Percentiles rank a stretch among this genome's conserved stretches.
These are phyloP conservation scores for Yamadazyma epiphylla DNA, from an alignment of 1,139 yeast genomes.

Conservation along the genomic window DNA sequence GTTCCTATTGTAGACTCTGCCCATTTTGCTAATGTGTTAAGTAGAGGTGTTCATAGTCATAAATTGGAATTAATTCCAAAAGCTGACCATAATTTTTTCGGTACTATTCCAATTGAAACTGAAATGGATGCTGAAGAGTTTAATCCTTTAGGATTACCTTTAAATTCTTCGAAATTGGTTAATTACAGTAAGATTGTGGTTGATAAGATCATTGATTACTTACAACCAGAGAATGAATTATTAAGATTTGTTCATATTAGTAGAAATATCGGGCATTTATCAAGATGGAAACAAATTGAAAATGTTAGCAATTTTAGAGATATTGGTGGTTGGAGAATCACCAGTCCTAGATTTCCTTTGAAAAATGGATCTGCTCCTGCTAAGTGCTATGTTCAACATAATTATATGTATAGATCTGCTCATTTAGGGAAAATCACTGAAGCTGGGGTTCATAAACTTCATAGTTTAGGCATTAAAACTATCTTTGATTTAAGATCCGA, in stretches of 20 bases:
- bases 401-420: slow-evolving; percentile 62
- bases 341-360: slow-evolving; percentile 23
- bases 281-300: slow-evolving; percentile 60
- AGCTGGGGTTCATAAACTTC: slow-evolving; percentile 38
- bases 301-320: slow-evolving; percentile 78
- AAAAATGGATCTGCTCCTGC: slow-evolving; percentile 8
- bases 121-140: slow-evolving; percentile 23
- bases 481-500: slow-evolving; percentile 70
- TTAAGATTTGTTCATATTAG: slow-evolving; percentile 45
- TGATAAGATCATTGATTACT: slow-evolving; percentile 49
- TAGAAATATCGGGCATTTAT: slow-evolving; percentile 31
- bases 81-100: slow-evolving; percentile 83
- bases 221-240: slow-evolving; percentile 47
- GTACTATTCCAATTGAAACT: slow-evolving; percentile 32
- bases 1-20: slow-evolving; percentile 66
- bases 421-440: slow-evolving; percentile 49
- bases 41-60: slow-evolving; percentile 49
- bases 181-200: slow-evolving; percentile 60
- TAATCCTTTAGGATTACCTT: slow-evolving; percentile 41
- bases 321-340: slow-evolving; percentile 68
- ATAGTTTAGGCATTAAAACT: slow-evolving; percentile 46
- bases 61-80: slow-evolving; percentile 52
- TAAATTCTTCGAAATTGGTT: slow-evolving; percentile 38
- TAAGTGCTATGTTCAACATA: slow-evolving; percentile 48
- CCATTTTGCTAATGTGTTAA: slow-evolving; percentile 53